Percentiles rank a stretch among this genome's conserved stretches.
Conservation (phyloP, 306 rosid genomes). For the Dryas drummondii region DNA sequence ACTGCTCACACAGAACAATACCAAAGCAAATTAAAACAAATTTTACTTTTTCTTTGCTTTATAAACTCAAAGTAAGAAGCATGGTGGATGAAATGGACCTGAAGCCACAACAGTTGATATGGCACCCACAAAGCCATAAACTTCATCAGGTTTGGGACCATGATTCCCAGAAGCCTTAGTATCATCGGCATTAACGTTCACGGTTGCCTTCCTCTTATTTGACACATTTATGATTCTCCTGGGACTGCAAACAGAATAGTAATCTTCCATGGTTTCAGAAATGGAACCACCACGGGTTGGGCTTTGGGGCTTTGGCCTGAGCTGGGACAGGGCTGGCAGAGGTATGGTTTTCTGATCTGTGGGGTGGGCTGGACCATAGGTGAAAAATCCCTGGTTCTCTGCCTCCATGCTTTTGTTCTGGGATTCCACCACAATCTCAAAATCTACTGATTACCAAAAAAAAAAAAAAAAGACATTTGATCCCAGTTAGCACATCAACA, state of each 20-base stretch:
- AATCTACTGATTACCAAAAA: neutral
- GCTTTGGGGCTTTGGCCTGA: no score
- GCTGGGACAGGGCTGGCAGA: no score
- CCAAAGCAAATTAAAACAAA: neutral
- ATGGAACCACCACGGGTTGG: no score
- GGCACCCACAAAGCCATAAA: conserved; percentile 90
- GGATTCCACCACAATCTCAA: neutral
- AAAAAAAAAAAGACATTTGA: neutral
- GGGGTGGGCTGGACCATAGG: no score
- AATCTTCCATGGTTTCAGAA: conserved; percentile 57
- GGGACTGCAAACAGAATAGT: conserved; percentile 74
- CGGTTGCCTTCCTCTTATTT: conserved; percentile 50
- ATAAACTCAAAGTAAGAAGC: conserved; percentile 1
- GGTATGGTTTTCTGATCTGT: no score
- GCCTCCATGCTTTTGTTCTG: neutral
- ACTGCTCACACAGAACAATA: conserved; percentile 41
- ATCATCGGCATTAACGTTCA: conserved; percentile 50
- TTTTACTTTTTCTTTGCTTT: no score
- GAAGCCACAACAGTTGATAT: conserved; percentile 72
- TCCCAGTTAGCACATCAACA: neutral
- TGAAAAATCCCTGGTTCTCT: no score
- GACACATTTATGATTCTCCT: conserved; percentile 74
- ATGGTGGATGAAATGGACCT: conserved; percentile 42
- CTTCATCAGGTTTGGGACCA: conserved; percentile 88
- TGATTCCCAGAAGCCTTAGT: conserved; percentile 51